A percentile compares a stretch with the other conserved stretches of the same genome.
Conservation (phyloP, 371 early-diverging fungal genomes). For the Mucor circinelloides region DNA sequence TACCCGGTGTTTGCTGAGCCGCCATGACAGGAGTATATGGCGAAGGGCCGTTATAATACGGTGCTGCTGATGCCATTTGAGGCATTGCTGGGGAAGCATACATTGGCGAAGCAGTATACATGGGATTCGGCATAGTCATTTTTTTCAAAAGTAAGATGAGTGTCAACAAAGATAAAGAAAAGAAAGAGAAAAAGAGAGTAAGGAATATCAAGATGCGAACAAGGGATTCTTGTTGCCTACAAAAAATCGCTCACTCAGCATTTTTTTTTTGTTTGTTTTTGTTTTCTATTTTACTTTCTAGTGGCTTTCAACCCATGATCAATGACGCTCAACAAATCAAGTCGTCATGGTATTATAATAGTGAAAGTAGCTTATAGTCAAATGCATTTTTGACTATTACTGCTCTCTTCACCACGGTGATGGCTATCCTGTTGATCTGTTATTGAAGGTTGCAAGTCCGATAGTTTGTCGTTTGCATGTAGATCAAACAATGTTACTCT, state of each 20-base stretch:
- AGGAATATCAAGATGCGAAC: not conserved
- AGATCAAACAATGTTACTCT: not conserved
- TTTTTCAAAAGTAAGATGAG: not conserved
- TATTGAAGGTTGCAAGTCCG: not conserved
- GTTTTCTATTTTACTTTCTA: not conserved
- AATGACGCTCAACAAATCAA: not conserved
- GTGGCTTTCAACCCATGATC: constrained; percentile 6
- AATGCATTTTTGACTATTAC: not conserved
- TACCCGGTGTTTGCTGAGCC: constrained; percentile 18
- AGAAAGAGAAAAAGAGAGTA: not conserved
- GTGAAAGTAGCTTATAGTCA: not conserved
- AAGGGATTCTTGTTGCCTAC: not conserved
- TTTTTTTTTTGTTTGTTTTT: constrained; percentile 10
- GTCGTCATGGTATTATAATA: not conserved
- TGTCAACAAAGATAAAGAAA: constrained; percentile 1
- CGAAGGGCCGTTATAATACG: constrained; percentile 14
- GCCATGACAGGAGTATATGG: constrained; percentile 17
- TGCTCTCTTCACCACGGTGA: not conserved
- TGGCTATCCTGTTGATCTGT: not conserved
- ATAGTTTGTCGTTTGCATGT: too few species aligned
- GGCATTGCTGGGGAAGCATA: constrained; percentile 20
- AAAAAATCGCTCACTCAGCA: not conserved
- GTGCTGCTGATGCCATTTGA: constrained; percentile 7
- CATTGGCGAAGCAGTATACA: constrained; percentile 7
- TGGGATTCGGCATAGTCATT: constrained; percentile 17